phyloP scores from a whole-genome alignment of 148 eudicot species.

The Silene conica region DNA sequence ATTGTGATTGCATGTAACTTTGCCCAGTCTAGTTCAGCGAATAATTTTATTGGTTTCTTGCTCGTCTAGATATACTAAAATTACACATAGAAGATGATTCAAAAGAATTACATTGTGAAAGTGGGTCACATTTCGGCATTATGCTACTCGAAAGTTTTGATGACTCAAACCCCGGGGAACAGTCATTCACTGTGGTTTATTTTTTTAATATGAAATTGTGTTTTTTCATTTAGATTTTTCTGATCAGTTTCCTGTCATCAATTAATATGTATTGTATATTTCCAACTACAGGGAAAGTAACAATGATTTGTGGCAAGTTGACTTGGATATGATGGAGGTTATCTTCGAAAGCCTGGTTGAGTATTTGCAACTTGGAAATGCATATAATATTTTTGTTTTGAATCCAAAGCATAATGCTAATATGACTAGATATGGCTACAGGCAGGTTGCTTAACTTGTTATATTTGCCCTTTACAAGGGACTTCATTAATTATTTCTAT shows the following conservation, averaged over 20 bases:
- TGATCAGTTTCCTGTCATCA: not conserved
- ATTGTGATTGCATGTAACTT: not conserved
- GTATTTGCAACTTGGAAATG: constrained; percentile 74
- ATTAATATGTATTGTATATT: constrained; percentile 10
- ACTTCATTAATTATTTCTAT: not conserved
- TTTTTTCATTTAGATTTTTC: not conserved
- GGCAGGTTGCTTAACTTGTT: constrained; percentile 38
- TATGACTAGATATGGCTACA: constrained; percentile 72
- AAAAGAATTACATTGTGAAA: not conserved
- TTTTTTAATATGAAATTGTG: not conserved
- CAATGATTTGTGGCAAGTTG: constrained; percentile 78
- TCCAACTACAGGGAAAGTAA: constrained; percentile 44
- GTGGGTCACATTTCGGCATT: not conserved
- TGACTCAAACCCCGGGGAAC: not conserved
- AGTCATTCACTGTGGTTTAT: not conserved
- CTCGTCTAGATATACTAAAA: not conserved
- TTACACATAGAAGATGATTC: not conserved
- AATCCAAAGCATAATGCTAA: constrained; percentile 68
- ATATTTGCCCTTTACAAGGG: not conserved
- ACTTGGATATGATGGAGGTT: constrained; percentile 81
- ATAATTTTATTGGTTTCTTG: not conserved
- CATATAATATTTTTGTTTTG: constrained; percentile 75
- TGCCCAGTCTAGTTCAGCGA: not conserved
- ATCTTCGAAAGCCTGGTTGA: constrained; percentile 76
- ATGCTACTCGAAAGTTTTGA: not conserved